phyloP scores from a whole-genome alignment of 345 rosid genomes.

The Citrus trifoliata region DNA sequence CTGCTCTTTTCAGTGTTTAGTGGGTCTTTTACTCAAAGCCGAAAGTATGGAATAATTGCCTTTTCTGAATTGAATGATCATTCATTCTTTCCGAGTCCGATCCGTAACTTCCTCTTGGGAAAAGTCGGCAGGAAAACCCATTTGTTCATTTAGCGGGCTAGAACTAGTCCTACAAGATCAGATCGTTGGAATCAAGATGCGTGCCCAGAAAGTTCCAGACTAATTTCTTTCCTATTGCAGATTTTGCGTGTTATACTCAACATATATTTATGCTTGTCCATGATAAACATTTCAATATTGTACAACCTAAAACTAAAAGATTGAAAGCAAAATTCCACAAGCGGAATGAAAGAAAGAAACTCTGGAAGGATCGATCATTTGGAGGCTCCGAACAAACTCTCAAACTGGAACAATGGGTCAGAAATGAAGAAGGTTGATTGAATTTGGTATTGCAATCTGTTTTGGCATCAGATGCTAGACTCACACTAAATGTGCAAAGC shows the following conservation, averaged over 20 bases:
- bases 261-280: too few relatives aligned
- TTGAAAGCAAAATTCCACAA: neutral
- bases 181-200: neutral
- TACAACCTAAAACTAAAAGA: neutral
- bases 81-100: neutral
- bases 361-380: neutral
- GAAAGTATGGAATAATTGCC: constrained; percentile 11
- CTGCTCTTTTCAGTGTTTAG: neutral
- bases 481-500: too few relatives aligned
- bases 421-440: neutral
- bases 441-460: too few relatives aligned
- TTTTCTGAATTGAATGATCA: neutral
- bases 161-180: neutral
- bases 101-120: neutral
- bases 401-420: neutral
- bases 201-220: too few relatives aligned
- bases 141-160: neutral
- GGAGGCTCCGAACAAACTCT: neutral
- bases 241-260: too few relatives aligned
- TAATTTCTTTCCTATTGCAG: too few relatives aligned
- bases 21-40: neutral
- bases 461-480: neutral
- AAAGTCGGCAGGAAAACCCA: neutral
- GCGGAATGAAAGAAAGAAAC: neutral
- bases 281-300: too few relatives aligned